These are phyloP conservation scores for Hypoxylon sp. DNA, from an alignment of 2,329 filamentous ascomycete genomes.

Conservation along the genomic window DNA sequence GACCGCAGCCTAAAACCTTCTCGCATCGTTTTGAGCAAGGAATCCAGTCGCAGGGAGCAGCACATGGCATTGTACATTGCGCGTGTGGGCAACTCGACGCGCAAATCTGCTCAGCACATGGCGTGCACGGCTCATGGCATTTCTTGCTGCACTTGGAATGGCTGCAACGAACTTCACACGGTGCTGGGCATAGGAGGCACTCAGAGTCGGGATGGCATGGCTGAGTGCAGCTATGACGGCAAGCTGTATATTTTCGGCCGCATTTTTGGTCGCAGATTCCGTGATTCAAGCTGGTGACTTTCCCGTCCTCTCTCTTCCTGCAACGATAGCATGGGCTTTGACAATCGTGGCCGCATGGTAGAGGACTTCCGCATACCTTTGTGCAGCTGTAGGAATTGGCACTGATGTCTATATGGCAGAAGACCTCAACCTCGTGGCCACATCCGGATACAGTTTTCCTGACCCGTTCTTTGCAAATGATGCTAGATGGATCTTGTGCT, in stretches of 20 bases:
- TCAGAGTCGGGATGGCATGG: slow-evolving; percentile 63
- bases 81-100: slow-evolving; percentile 66
- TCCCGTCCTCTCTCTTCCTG: slow-evolving; percentile 51
- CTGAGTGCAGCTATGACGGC: slow-evolving; percentile 64
- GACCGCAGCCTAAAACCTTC: slow-evolving; percentile 65
- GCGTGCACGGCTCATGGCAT: slow-evolving; percentile 71
- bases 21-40: slow-evolving; percentile 73
- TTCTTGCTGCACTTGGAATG: slow-evolving; percentile 67
- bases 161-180: slow-evolving; percentile 67
- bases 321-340: slow-evolving; percentile 62
- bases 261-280: slow-evolving; percentile 62
- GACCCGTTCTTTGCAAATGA: slow-evolving; percentile 63
- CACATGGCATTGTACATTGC: slow-evolving; percentile 63
- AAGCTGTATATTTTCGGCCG: slow-evolving; percentile 63
- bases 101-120: slow-evolving; percentile 68
- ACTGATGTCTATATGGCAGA: slow-evolving; percentile 63
- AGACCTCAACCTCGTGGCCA: slow-evolving; percentile 61
- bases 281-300: slow-evolving; percentile 56
- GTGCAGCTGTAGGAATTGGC: slow-evolving; percentile 59
- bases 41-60: slow-evolving; percentile 74
- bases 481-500: slow-evolving; percentile 56
- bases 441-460: slow-evolving; percentile 65
- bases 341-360: slow-evolving; percentile 71
- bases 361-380: slow-evolving; percentile 57
- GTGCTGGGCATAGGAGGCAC: slow-evolving; percentile 61